Conservation (phyloP, 192 early-diverging fungal genomes). For the Mortierella claussenii region DNA sequence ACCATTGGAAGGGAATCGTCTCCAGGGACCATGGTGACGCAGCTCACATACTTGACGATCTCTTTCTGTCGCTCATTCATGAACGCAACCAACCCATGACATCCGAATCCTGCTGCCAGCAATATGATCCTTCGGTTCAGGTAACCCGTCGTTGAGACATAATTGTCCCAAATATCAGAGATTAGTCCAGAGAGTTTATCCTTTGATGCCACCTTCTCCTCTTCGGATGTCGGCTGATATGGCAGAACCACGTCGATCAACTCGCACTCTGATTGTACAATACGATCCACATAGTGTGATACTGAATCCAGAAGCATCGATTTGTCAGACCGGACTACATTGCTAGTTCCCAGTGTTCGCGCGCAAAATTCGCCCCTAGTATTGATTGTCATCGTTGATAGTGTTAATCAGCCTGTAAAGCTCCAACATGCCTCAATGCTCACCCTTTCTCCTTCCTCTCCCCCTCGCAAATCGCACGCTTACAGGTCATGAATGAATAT, state of each 20-base stretch:
- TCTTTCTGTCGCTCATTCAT: constrained; percentile 52
- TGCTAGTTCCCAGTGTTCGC: constrained; percentile 13
- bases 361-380: constrained; percentile 33
- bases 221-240: constrained; percentile 35
- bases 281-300: constrained; percentile 35
- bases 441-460: background rate
- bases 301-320: constrained; percentile 34
- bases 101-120: constrained; percentile 53
- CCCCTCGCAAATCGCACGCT: background rate
- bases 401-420: background rate
- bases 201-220: constrained; percentile 33
- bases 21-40: constrained; percentile 42
- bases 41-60: constrained; percentile 36
- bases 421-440: background rate
- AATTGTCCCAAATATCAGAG: constrained; percentile 50
- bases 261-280: constrained; percentile 21
- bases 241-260: constrained; percentile 44
- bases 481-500: constrained; percentile 58
- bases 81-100: constrained; percentile 41
- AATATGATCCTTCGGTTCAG: constrained; percentile 37
- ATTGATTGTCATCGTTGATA: background rate
- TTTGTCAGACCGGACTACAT: constrained; percentile 29
- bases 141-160: constrained; percentile 27
- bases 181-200: constrained; percentile 33
- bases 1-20: constrained; percentile 49